These are phyloP conservation scores for Hymenoscyphus occultus DNA, from an alignment of 2,329 filamentous ascomycete species.

Conservation along the genomic window DNA sequence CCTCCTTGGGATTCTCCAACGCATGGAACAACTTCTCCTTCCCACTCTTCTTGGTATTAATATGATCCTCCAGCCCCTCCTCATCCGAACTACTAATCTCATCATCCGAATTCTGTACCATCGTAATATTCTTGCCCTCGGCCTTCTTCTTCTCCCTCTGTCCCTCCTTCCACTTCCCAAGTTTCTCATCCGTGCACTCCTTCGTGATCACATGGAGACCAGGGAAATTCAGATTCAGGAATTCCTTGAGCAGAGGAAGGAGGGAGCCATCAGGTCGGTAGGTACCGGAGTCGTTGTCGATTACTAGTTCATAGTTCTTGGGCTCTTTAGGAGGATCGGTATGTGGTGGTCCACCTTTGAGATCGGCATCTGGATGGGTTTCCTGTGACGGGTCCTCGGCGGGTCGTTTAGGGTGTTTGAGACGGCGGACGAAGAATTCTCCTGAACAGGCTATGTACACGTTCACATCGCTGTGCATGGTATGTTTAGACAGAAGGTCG, in stretches of 20 bases:
- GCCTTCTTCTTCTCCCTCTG: slow-evolving; percentile 73
- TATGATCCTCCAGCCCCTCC: slow-evolving; percentile 34
- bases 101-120: slow-evolving; percentile 52
- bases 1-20: slow-evolving; percentile 31
- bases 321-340: slow-evolving; percentile 45
- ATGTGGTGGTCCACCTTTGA: slow-evolving; percentile 47
- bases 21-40: slow-evolving; percentile 51
- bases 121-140: slow-evolving; percentile 48
- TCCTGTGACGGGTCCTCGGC: slow-evolving; percentile 44
- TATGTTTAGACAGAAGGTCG: slow-evolving; percentile 90
- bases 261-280: slow-evolving; percentile 81
- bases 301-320: slow-evolving; percentile 76
- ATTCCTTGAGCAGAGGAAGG: slow-evolving; percentile 67
- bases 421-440: slow-evolving; percentile 83
- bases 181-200: slow-evolving; percentile 74
- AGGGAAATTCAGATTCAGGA: slow-evolving; percentile 70
- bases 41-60: slow-evolving; percentile 44
- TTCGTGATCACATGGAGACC: slow-evolving; percentile 71
- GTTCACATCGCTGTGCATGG: slow-evolving; percentile 91
- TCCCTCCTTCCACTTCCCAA: slow-evolving; percentile 70
- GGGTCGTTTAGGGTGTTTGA: slow-evolving; percentile 50
- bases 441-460: slow-evolving; percentile 90
- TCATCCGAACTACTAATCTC: slow-evolving; percentile 36
- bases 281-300: slow-evolving; percentile 93
- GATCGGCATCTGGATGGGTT: slow-evolving; percentile 51